phyloP scores from a whole-genome alignment of 2,329 filamentous ascomycete genomes.

The Xylaria sp. region DNA sequence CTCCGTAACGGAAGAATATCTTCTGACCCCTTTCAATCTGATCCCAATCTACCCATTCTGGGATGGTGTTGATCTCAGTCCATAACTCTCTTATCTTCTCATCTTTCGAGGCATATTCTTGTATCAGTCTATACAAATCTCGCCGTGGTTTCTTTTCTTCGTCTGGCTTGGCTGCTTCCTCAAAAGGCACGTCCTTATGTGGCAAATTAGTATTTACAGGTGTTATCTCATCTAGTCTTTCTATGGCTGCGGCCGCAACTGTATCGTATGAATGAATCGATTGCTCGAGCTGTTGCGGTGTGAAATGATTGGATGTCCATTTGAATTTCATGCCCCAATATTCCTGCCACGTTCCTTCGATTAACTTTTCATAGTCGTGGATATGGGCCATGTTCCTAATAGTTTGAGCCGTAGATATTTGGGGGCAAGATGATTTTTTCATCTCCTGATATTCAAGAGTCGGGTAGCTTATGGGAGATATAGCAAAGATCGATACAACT shows the following conservation, averaged over 20 bases:
- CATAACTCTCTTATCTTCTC: conserved; percentile 68
- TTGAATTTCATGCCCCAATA: conserved; percentile 76
- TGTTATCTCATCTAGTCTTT: conserved; percentile 71
- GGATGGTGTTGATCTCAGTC: conserved; percentile 73
- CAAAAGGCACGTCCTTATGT: conserved; percentile 40
- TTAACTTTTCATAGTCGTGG: conserved; percentile 7
- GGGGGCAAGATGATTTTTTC: not conserved
- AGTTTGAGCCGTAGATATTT: not conserved
- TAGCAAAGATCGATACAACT: not conserved
- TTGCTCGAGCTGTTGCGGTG: conserved; percentile 66
- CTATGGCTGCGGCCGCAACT: conserved; percentile 73
- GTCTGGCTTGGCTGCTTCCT: conserved; percentile 40
- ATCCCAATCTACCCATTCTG: conserved; percentile 81
- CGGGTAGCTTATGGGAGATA: not conserved
- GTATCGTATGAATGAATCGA: conserved; percentile 75
- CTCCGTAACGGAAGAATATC: conserved; percentile 81
- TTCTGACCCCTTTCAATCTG: conserved; percentile 80
- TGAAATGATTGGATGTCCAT: conserved; percentile 73
- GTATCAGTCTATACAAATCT: conserved; percentile 73
- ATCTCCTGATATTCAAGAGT: not conserved
- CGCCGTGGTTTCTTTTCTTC: conserved; percentile 53
- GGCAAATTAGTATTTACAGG: conserved; percentile 43
- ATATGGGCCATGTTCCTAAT: conserved; percentile 25
- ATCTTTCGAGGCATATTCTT: conserved; percentile 67
- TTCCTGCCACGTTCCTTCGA: conserved; percentile 39